Evolutionary conservation across 148 eudicot species (phyloP), one percentile per base, ranked within the genome.

Genomic region (Camellia japonica): DNA sequence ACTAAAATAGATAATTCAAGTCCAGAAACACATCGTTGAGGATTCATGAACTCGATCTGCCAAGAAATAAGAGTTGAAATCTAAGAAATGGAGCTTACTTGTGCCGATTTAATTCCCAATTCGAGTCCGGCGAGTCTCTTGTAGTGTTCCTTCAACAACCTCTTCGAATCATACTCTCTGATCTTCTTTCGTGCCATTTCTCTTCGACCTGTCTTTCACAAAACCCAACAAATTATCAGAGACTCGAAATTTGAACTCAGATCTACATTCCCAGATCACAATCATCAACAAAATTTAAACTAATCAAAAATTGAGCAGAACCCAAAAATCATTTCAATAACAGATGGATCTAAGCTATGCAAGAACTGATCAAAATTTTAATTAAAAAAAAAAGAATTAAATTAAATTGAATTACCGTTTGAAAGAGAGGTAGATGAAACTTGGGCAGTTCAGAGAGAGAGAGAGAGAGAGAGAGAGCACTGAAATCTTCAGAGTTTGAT

Each of bases 131-230:
- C 77, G 42, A 96, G 85, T 86, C 95, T 93, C 94, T 96, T 96
- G 84, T 80, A 94, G 86, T 96, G 97, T 85, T 94, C 97, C 86
- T 91, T 96, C 91, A 93, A 81, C 82, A 96, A 77, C 79, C 97
- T 93, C 94, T 96, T 96, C 14, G 99, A 96, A 86, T 96, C 99
- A 54, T 93, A 96, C 95, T 96, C 99, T 94, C 99, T 90, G 90
- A 96, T 96, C 98, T 96, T 96, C 97, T 96, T 96, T 70, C 99
- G 85, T 71, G 99, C 99, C 98, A 93, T 96, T 86, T 85, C 73
- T 75, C 16, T 51, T 41, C 38, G 49, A 80, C 74, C 83, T 80
- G 68, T 47, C 44, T 47, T 63, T 42, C 8, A 9, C 11, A 74
- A 70, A 77, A 74, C 65, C 63, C 66, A 44, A 16, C 38, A 30